Evolutionary conservation across 768 basidiomycete genomes (phyloP).

Genomic region (Podaxis sp.): DNA sequence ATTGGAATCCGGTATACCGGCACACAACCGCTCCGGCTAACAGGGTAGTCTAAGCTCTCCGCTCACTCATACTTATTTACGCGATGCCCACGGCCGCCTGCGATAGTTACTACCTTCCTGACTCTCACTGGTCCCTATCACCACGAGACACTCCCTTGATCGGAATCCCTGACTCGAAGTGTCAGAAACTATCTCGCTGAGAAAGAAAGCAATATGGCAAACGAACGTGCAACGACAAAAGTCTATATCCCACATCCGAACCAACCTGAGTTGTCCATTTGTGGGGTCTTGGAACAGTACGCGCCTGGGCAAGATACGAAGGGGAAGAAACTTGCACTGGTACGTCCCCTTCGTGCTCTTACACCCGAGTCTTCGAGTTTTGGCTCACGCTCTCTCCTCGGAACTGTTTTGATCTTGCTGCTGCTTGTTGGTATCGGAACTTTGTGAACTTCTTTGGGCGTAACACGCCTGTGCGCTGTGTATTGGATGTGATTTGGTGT

Average conservation of each 20-base stretch:
- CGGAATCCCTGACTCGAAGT: neutral
- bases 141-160: too few species aligned
- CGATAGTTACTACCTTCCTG: too few species aligned
- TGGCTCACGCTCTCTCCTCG: neutral
- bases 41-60: too few species aligned
- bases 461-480: neutral
- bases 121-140: too few species aligned
- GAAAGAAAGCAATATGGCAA: constrained; percentile 20
- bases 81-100: too few species aligned
- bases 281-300: constrained; percentile 64
- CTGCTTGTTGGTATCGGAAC: too few species aligned
- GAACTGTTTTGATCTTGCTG: neutral
- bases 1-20: neutral
- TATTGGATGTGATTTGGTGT: neutral
- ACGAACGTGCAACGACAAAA: constrained; percentile 42
- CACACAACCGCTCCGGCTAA: neutral
- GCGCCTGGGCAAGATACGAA: constrained; percentile 45
- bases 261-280: constrained; percentile 42
- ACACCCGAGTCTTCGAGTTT: constrained; percentile 12
- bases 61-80: too few species aligned
- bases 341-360: constrained; percentile 29
- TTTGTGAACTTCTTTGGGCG: too few species aligned
- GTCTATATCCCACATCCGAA: constrained; percentile 49
- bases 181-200: neutral
- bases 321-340: constrained; percentile 65